Conservation (phyloP, 2,329 filamentous ascomycete species). For the Alternaria gaisen region DNA sequence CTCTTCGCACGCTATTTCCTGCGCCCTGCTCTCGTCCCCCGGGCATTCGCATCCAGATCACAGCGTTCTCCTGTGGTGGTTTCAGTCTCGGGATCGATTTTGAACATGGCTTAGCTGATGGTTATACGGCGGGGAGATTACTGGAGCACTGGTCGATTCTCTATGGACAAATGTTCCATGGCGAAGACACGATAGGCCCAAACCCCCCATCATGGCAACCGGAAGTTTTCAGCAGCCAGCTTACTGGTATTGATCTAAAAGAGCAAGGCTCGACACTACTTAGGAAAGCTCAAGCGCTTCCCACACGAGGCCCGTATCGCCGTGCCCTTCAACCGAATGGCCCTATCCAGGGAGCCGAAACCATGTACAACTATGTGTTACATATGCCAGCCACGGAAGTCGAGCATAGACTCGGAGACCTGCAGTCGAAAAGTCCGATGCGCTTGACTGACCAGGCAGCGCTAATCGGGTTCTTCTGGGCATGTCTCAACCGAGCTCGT, state of each 20-base stretch:
- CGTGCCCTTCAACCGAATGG: background rate
- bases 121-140: background rate
- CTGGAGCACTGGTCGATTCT: background rate
- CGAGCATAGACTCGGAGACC: background rate
- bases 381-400: background rate
- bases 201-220: background rate
- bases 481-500: background rate
- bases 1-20: background rate
- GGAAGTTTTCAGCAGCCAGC: background rate
- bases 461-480: background rate
- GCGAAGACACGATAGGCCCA: too few relatives aligned
- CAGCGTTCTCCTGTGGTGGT: background rate
- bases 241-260: background rate
- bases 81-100: background rate
- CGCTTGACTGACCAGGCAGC: background rate
- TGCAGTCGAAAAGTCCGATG: background rate
- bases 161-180: background rate
- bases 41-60: background rate
- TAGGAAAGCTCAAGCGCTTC: background rate
- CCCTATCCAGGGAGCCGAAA: background rate
- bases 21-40: background rate
- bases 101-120: background rate
- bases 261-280: background rate
- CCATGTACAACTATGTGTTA: background rate
- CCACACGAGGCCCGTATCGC: background rate